Conservation (phyloP, 257 asterid species). For the Verbascum thapsus region DNA sequence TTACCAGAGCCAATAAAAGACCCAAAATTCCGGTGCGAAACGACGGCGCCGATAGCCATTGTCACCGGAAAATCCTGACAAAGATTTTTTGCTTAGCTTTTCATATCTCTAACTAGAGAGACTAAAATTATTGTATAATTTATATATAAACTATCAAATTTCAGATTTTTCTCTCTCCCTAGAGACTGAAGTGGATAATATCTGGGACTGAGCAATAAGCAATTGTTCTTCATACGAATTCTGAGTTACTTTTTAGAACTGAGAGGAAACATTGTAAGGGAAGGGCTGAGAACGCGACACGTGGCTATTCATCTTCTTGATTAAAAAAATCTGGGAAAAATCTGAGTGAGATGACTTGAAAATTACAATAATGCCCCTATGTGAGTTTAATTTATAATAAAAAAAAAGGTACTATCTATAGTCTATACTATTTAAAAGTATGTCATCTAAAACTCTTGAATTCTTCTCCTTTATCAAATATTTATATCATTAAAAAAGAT, state of each 20-base stretch:
- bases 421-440: too few species aligned
- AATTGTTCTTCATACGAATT: constrained; percentile 31
- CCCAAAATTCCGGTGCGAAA: constrained; percentile 75
- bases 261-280: constrained; percentile 50
- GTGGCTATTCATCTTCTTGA: constrained; percentile 23
- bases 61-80: constrained; percentile 38
- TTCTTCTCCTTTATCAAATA: too few species aligned
- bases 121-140: too few species aligned
- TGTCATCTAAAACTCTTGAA: too few species aligned
- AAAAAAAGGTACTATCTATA: too few species aligned
- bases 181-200: constrained; percentile 42
- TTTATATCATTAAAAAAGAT: too few species aligned
- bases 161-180: constrained; percentile 28
- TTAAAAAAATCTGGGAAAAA: too few species aligned
- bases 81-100: neutral
- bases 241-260: constrained; percentile 26
- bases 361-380: constrained; percentile 18
- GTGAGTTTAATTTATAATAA: neutral
- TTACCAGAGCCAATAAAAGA: constrained; percentile 68
- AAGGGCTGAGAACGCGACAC: constrained; percentile 49
- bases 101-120: constrained; percentile 13
- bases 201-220: constrained; percentile 23
- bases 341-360: neutral
- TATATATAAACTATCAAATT: neutral
- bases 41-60: constrained; percentile 82